Evolutionary conservation across 2,329 filamentous ascomycete species (phyloP), one percentile per base, ranked within the genome.

Genomic region (Curvularia spicifera): DNA sequence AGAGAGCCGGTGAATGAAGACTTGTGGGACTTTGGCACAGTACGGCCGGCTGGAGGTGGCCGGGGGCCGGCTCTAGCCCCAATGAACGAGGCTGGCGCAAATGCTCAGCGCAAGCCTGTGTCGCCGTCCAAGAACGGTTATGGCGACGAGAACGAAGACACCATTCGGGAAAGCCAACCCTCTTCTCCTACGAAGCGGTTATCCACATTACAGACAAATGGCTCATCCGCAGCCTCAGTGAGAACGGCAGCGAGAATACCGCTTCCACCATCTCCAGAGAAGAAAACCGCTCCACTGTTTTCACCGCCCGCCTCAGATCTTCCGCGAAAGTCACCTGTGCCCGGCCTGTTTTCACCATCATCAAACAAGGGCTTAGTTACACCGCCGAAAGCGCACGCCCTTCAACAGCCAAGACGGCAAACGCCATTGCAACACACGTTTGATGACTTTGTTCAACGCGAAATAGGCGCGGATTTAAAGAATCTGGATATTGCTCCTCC

Each of bases 21-120:
- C 75, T 87, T 98, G 73, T 99, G 95, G 95, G 95, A 99, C 76
- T 99, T 99, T 80, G 95, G 95, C 43, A 99, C 95, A 0, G 91
- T 99, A 51, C 86, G 93, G 56, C 88, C 96, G 5, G 88, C 89
- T 31, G 87, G 63, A 37, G 68, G 64, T 13, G 70, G 57, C 15
- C 61, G 72, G 29, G 84, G 86, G 28, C 87, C 88, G 60, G 84
- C 83, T 29, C 80, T 91, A 48, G 84, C 89, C 66, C 82, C 87
- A 0, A 87, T 97, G 87, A 93, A 91, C 65, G 91, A 93, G 59
- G 89, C 90, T 31, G 89, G 89, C 12, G 88, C 90, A 18, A 97
- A 97, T 74, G 86, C 90, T 8, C 63, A 70, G 43, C 74, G 68
- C 64, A 79, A 70, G 60, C 72, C 66, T 58, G 75, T 78, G 20